A percentile compares a stretch with the other conserved stretches of the same genome.
Evolutionary conservation across 2,329 filamentous ascomycete species (phyloP).

Genomic region (Scytalidium lignicola): DNA sequence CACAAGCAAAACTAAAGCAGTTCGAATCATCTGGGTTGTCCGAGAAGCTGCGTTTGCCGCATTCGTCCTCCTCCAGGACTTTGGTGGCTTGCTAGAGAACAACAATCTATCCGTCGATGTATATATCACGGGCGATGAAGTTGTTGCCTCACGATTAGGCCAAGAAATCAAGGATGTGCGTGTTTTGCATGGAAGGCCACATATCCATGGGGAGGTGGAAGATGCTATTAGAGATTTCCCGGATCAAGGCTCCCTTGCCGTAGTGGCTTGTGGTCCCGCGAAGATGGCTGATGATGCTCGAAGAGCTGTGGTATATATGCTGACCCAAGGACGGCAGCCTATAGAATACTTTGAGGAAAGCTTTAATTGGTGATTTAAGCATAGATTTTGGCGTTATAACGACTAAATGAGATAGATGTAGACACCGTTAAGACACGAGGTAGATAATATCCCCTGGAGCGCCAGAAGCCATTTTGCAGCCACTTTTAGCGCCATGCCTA

Average conservation of each 20-base stretch:
- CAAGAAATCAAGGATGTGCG: slow-evolving; percentile 12
- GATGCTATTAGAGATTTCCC: not conserved
- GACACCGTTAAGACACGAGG: too few relatives aligned
- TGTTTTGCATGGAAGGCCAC: slow-evolving; percentile 27
- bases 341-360: slow-evolving; percentile 10
- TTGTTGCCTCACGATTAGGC: not conserved
- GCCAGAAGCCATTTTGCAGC: too few relatives aligned
- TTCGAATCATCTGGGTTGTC: slow-evolving; percentile 37
- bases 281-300: not conserved
- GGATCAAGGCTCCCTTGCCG: too few relatives aligned
- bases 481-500: too few relatives aligned
- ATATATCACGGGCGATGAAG: slow-evolving; percentile 27
- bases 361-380: slow-evolving; percentile 11
- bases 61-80: slow-evolving; percentile 30
- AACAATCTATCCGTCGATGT: slow-evolving; percentile 31
- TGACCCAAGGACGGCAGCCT: slow-evolving; percentile 3
- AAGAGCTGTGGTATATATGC: not conserved
- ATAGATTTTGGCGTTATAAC: too few relatives aligned
- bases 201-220: slow-evolving; percentile 17
- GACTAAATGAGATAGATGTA: too few relatives aligned
- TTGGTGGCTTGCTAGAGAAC: slow-evolving; percentile 24
- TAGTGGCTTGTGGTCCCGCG: not conserved
- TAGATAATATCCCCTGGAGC: too few relatives aligned
- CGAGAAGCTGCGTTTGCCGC: slow-evolving; percentile 34
- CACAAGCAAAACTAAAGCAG: slow-evolving; percentile 16